phyloP scores from a whole-genome alignment of 768 basidiomycete species.

The Agrocybe chaxingu region DNA sequence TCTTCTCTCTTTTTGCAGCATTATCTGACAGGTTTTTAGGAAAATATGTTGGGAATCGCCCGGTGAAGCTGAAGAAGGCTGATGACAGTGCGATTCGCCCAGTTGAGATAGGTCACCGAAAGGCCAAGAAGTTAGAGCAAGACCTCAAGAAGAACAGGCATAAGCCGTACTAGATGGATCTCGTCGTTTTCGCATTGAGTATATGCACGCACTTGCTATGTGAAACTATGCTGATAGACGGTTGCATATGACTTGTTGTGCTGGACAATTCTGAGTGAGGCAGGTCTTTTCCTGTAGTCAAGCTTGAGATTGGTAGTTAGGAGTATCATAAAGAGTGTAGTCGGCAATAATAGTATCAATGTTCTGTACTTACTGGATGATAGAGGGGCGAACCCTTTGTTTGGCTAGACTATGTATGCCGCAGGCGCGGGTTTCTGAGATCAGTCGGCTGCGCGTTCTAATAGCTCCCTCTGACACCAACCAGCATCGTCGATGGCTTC shows the following conservation, averaged over 20 bases:
- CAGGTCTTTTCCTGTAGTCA: not conserved
- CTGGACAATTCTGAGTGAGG: not conserved
- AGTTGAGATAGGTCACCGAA: constrained; percentile 90
- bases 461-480: not conserved
- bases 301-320: no score
- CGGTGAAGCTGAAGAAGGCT: constrained; percentile 95
- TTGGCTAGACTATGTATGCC: not conserved
- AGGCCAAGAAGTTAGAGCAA: constrained; percentile 87
- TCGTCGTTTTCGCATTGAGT: constrained; percentile 8
- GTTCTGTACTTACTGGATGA: no score
- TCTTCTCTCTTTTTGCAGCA: not conserved
- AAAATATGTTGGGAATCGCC: constrained; percentile 97
- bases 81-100: constrained; percentile 82
- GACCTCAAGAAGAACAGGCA: constrained; percentile 88
- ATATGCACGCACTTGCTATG: constrained; percentile 17
- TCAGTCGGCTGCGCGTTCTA: not conserved
- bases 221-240: constrained; percentile 15
- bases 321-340: no score
- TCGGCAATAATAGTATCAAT: no score
- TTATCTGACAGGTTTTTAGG: constrained; percentile 36
- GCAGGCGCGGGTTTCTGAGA: not conserved
- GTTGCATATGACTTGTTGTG: not conserved
- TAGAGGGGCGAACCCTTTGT: no score
- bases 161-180: constrained; percentile 65
- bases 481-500: constrained; percentile 55